Evolutionary conservation across 441 rosid genomes (phyloP).

Genomic region (Euphorbia celastroides): DNA sequence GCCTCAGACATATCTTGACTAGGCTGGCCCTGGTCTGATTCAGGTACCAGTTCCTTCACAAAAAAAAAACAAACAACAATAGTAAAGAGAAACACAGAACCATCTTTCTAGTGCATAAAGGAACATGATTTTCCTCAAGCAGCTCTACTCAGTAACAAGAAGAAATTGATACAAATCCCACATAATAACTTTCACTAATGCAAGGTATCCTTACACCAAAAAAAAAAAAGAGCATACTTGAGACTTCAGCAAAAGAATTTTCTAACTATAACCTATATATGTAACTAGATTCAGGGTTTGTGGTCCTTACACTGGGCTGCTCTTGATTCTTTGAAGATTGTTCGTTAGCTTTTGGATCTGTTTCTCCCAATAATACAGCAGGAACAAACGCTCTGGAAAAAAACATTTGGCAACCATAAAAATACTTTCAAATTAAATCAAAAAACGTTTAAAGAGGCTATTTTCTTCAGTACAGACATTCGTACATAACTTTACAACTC

Average conservation of each 20-base stretch:
- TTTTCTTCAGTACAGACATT: background rate
- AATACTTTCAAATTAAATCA: background rate
- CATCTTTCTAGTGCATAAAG: background rate
- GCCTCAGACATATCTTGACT: constrained; percentile 53
- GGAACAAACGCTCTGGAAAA: constrained; percentile 92
- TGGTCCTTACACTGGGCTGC: constrained; percentile 61
- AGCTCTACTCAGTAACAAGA: background rate
- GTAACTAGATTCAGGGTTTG: constrained; percentile 17
- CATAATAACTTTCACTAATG: background rate
- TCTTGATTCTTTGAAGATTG: constrained; percentile 70
- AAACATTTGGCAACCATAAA: constrained; percentile 17
- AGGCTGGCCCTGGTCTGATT: constrained; percentile 52
- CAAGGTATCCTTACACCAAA: background rate
- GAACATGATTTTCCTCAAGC: background rate
- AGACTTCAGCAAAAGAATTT: background rate
- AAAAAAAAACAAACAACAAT: constrained; percentile 14
- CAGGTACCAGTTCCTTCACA: constrained; percentile 64
- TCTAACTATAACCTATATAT: background rate
- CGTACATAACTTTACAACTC: background rate
- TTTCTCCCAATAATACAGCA: constrained; percentile 93
- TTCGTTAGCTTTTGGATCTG: constrained; percentile 74
- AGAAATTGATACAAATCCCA: background rate
- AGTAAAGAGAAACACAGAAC: background rate
- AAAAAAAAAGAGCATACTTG: background rate
- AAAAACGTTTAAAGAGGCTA: background rate